Percentiles rank a stretch among this genome's conserved stretches.
Conservation (phyloP, 306 rosid species). For the Pterocarpus macrocarpus region DNA sequence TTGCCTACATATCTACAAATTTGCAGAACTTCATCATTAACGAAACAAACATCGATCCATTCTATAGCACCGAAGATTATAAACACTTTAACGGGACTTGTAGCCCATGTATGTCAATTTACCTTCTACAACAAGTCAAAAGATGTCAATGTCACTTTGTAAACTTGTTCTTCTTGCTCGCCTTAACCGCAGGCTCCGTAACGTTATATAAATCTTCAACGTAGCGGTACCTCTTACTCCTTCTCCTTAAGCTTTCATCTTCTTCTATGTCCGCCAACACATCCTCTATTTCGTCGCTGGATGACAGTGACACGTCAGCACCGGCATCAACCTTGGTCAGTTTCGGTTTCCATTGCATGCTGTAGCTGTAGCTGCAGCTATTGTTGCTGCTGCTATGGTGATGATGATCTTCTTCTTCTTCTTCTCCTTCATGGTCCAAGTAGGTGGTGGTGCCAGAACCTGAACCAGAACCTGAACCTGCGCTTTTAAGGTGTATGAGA, state of each 20-base stretch:
- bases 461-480: background rate
- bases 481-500: conserved; percentile 59
- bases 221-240: conserved; percentile 39
- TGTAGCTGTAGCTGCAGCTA: conserved; percentile 42
- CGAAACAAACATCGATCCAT: background rate
- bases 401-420: background rate
- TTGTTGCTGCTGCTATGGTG: background rate
- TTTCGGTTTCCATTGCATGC: conserved; percentile 31
- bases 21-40: background rate
- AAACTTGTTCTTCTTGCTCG: background rate
- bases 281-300: background rate
- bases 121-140: conserved; percentile 35
- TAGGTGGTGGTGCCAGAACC: background rate
- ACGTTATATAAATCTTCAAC: conserved; percentile 29
- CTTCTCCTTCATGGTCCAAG: background rate
- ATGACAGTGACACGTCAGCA: conserved; percentile 1
- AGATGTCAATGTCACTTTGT: background rate
- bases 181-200: conserved; percentile 27
- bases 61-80: background rate
- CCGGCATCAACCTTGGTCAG: background rate
- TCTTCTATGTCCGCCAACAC: conserved; percentile 46
- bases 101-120: background rate
- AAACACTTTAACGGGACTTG: background rate
- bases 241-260: conserved; percentile 29
- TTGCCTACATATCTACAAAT: conserved; percentile 1